A percentile compares a stretch with the other conserved stretches of the same genome.
phyloP scores from a whole-genome alignment of 1,284 basidiomycete species.

The Cryptococcus floricola region DNA sequence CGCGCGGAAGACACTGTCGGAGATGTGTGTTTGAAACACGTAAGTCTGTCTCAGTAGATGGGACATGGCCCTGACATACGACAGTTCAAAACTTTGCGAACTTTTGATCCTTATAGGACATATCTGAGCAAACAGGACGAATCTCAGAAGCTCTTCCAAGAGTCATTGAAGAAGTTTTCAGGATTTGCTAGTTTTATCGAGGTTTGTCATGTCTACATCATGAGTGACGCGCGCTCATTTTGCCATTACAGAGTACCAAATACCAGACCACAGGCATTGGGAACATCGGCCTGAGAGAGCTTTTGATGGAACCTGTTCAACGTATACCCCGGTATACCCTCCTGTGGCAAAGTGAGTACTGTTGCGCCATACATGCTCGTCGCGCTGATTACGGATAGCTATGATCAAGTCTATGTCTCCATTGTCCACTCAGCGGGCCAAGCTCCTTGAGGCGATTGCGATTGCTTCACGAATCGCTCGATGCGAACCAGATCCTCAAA shows the following conservation, averaged over 20 bases:
- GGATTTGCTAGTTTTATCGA: slow-evolving; percentile 80
- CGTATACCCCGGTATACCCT: slow-evolving; percentile 94
- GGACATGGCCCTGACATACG: neutral
- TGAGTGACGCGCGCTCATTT: neutral
- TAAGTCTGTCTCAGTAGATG: slow-evolving; percentile 29
- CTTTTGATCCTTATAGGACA: slow-evolving; percentile 85
- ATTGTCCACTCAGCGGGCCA: slow-evolving; percentile 70
- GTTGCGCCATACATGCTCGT: slow-evolving; percentile 4
- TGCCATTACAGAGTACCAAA: slow-evolving; percentile 67
- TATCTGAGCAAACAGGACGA: slow-evolving; percentile 92
- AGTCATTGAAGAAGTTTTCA: slow-evolving; percentile 69
- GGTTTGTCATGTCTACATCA: slow-evolving; percentile 53
- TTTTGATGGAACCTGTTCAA: slow-evolving; percentile 99
- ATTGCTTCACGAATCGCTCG: slow-evolving; percentile 85
- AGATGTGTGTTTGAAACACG: slow-evolving; percentile 76
- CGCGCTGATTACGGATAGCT: slow-evolving; percentile 33
- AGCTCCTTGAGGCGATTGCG: slow-evolving; percentile 78
- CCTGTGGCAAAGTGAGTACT: slow-evolving; percentile 64
- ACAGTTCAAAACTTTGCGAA: slow-evolving; percentile 67
- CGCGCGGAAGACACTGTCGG: slow-evolving; percentile 64
- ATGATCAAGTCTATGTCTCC: slow-evolving; percentile 83
- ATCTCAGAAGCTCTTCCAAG: slow-evolving; percentile 82
- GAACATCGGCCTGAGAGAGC: slow-evolving; percentile 85
- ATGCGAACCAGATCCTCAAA: slow-evolving; percentile 89
- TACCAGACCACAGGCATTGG: slow-evolving; percentile 75